Conservation (phyloP, 2,329 filamentous ascomycete genomes). For the Scleromitrula shiraiana region DNA sequence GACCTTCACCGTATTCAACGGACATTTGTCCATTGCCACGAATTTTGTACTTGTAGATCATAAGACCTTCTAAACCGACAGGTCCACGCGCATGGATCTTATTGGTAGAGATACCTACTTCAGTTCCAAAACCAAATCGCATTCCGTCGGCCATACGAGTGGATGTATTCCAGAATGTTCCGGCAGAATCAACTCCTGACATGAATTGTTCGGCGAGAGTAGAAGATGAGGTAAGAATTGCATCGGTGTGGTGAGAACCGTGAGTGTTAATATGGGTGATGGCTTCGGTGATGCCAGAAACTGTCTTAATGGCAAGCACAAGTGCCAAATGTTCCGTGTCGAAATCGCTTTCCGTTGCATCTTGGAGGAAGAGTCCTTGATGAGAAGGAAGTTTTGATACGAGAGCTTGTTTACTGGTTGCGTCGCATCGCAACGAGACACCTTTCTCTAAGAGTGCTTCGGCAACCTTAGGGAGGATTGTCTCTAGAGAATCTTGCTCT, state of each 20-base stretch:
- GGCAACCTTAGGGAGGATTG: constrained; percentile 64
- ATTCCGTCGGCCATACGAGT: constrained; percentile 94
- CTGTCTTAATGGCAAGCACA: constrained; percentile 73
- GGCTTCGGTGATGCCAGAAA: constrained; percentile 60
- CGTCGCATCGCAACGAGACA: constrained; percentile 77
- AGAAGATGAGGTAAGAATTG: constrained; percentile 66
- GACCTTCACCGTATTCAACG: constrained; percentile 60
- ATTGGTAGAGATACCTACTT: constrained; percentile 97
- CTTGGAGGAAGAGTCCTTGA: constrained; percentile 46
- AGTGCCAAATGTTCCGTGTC: constrained; percentile 85
- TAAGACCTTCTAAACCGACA: constrained; percentile 87
- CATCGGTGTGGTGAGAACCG: constrained; percentile 90
- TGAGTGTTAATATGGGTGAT: constrained; percentile 86
- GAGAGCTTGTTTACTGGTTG: constrained; percentile 56
- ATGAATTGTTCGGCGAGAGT: constrained; percentile 73
- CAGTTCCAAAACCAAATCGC: constrained; percentile 94
- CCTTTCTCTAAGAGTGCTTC: constrained; percentile 65
- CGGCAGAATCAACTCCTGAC: constrained; percentile 76
- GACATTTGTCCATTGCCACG: constrained; percentile 78
- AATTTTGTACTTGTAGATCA: constrained; percentile 95
- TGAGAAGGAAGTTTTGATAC: constrained; percentile 36
- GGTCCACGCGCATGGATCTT: constrained; percentile 94
- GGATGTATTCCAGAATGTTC: constrained; percentile 95
- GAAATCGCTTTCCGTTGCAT: constrained; percentile 65
- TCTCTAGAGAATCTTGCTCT: constrained; percentile 59